Percentiles rank a stretch among this genome's conserved stretches.
Evolutionary conservation across 2,329 filamentous ascomycete species (phyloP).

Genomic region (Fusarium circinatum): DNA sequence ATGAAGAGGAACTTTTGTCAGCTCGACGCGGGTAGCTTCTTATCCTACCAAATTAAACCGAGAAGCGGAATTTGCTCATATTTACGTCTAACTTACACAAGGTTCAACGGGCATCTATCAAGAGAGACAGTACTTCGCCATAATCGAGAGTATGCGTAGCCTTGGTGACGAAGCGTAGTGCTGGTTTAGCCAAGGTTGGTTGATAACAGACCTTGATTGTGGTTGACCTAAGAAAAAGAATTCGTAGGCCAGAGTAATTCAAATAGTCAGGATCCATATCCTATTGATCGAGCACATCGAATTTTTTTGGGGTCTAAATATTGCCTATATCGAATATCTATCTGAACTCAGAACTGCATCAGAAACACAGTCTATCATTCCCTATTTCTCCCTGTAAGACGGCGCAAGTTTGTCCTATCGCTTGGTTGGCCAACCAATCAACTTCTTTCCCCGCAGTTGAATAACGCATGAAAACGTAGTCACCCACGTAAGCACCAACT

Average conservation of each 20-base stretch:
- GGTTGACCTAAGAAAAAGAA: neutral
- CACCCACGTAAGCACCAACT: neutral
- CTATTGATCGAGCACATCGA: too few species aligned
- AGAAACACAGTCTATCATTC: neutral
- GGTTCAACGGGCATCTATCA: neutral
- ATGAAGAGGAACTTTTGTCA: neutral
- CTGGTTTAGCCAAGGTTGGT: neutral
- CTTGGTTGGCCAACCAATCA: neutral
- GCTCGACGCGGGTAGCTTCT: too few species aligned
- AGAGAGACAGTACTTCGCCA: neutral
- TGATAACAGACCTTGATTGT: neutral
- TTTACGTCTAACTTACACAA: neutral
- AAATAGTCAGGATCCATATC: neutral
- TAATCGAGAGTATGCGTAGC: neutral
- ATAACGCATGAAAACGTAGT: neutral
- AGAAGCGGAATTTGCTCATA: neutral
- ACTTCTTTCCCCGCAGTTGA: neutral
- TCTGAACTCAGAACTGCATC: neutral
- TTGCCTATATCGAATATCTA: neutral
- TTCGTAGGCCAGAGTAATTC: neutral
- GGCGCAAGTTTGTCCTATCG: neutral
- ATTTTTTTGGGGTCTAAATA: neutral
- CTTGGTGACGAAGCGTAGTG: too few species aligned
- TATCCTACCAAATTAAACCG: neutral
- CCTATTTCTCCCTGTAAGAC: neutral